Evolutionary conservation across 2,329 filamentous ascomycete species (phyloP).

Genomic region (Pleurostoma richardsiae): DNA sequence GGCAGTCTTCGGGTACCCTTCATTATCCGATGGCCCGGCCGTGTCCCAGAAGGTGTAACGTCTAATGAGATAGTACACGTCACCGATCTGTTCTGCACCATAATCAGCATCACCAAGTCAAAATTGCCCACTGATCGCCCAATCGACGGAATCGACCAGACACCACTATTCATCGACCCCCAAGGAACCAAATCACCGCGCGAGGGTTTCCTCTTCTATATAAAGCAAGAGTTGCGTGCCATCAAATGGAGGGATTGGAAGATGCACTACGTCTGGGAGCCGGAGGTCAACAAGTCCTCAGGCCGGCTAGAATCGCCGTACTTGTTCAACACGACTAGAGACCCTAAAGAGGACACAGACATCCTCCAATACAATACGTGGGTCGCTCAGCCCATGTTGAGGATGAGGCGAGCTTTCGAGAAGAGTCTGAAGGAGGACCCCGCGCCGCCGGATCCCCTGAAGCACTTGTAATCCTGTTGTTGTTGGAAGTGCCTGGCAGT

Average conservation of each 20-base stretch:
- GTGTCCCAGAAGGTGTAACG: slow-evolving; percentile 15
- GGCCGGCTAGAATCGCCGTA: slow-evolving; percentile 25
- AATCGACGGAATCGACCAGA: slow-evolving; percentile 23
- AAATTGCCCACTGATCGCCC: slow-evolving; percentile 17
- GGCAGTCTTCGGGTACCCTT: slow-evolving; percentile 26
- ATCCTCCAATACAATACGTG: slow-evolving; percentile 23
- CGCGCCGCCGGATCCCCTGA: slow-evolving; percentile 23
- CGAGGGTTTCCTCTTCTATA: slow-evolving; percentile 24
- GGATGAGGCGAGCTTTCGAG: slow-evolving; percentile 16
- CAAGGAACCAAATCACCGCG: slow-evolving; percentile 9
- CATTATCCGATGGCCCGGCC: slow-evolving; percentile 26
- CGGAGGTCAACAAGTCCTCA: slow-evolving; percentile 24
- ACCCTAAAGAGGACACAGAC: slow-evolving; percentile 26
- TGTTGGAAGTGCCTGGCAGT: no score
- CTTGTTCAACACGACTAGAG: slow-evolving; percentile 21
- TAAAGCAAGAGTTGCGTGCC: slow-evolving; percentile 26
- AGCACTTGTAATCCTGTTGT: slow-evolving; percentile 5
- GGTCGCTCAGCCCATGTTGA: slow-evolving; percentile 24
- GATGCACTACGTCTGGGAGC: slow-evolving; percentile 26
- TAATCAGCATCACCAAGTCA: slow-evolving; percentile 18
- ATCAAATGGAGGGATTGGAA: slow-evolving; percentile 30
- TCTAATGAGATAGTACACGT: slow-evolving; percentile 26
- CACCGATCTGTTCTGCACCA: slow-evolving; percentile 24
- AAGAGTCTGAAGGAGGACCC: slow-evolving; percentile 22
- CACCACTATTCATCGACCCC: slow-evolving; percentile 17